phyloP scores from a whole-genome alignment of 306 rosid genomes.

The Dalbergia oliveri region DNA sequence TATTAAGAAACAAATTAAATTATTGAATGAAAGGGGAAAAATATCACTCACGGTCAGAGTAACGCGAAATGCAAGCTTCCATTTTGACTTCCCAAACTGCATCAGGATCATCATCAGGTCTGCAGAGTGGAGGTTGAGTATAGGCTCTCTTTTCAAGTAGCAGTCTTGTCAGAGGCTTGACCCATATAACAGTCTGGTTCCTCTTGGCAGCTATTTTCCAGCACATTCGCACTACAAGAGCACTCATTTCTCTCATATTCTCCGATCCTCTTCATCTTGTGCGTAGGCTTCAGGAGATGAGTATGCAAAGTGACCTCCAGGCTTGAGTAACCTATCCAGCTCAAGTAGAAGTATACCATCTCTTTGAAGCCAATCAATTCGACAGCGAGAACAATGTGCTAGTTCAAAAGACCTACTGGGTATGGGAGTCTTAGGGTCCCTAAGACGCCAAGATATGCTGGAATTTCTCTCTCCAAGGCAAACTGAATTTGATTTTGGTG shows the following conservation, averaged over 20 bases:
- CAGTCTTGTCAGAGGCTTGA: constrained; percentile 82
- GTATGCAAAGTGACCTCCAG: constrained; percentile 82
- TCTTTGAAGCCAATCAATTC: constrained; percentile 89
- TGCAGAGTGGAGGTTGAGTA: constrained; percentile 76
- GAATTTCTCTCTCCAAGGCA: constrained; percentile 87
- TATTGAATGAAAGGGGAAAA: constrained; percentile 5
- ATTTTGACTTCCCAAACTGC: constrained; percentile 74
- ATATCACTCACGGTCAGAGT: too few species aligned
- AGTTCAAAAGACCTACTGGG: constrained; percentile 44
- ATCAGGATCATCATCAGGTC: constrained; percentile 71
- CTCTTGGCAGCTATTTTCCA: constrained; percentile 82
- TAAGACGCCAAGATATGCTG: constrained; percentile 80
- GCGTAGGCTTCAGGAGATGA: constrained; percentile 91
- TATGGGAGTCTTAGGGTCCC: constrained; percentile 91
- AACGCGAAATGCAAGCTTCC: too few species aligned
- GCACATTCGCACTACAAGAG: constrained; percentile 72
- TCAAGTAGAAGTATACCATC: constrained; percentile 87
- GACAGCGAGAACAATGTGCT: constrained; percentile 73
- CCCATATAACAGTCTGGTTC: constrained; percentile 87
- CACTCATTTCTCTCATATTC: constrained; percentile 83
- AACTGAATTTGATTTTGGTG: constrained; percentile 92
- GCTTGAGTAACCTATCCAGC: constrained; percentile 80
- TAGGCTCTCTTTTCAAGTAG: constrained; percentile 65
- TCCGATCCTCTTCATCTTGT: constrained; percentile 78
- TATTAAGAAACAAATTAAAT: neutral